These are phyloP conservation scores for Hypoxylon lenormandii DNA, from an alignment of 495 filamentous ascomycete genomes.

Conservation along the genomic window DNA sequence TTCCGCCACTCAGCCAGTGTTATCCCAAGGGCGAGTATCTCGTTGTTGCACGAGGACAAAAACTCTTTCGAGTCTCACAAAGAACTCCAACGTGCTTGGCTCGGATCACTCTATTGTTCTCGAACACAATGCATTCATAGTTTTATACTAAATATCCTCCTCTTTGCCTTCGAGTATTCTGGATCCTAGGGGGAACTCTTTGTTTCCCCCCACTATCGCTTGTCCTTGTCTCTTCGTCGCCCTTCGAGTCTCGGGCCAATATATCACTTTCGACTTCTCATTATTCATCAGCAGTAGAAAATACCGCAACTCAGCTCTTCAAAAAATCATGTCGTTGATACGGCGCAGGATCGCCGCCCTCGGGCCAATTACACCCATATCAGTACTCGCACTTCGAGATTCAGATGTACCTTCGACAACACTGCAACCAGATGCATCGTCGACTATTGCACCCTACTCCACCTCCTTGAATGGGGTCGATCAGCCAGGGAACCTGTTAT, in stretches of 20 bases:
- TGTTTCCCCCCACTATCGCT: slow-evolving; percentile 37
- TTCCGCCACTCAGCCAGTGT: neutral
- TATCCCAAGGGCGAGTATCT: neutral
- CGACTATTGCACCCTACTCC: slow-evolving; percentile 62
- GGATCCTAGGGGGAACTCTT: slow-evolving; percentile 32
- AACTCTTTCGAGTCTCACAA: slow-evolving; percentile 21
- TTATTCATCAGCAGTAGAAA: slow-evolving; percentile 24
- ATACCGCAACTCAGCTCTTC: slow-evolving; percentile 13
- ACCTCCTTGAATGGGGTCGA: slow-evolving; percentile 66
- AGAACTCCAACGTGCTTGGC: slow-evolving; percentile 19
- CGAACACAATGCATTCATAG: slow-evolving; percentile 49
- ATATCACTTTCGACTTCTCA: slow-evolving; percentile 18
- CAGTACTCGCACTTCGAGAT: slow-evolving; percentile 47
- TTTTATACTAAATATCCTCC: slow-evolving; percentile 21
- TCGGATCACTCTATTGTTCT: slow-evolving; percentile 32
- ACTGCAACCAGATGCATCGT: slow-evolving; percentile 28
- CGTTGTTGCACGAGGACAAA: slow-evolving; percentile 30
- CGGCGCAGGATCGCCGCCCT: slow-evolving; percentile 50
- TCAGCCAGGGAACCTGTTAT: slow-evolving; percentile 60
- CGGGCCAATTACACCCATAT: slow-evolving; percentile 39
- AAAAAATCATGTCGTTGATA: slow-evolving; percentile 46
- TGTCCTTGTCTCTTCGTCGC: slow-evolving; percentile 32
- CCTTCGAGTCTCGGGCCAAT: slow-evolving; percentile 27
- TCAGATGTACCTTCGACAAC: slow-evolving; percentile 33
- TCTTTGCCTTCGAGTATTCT: slow-evolving; percentile 45